Conservation (phyloP, 345 rosid genomes). For the Balakata baccata region DNA sequence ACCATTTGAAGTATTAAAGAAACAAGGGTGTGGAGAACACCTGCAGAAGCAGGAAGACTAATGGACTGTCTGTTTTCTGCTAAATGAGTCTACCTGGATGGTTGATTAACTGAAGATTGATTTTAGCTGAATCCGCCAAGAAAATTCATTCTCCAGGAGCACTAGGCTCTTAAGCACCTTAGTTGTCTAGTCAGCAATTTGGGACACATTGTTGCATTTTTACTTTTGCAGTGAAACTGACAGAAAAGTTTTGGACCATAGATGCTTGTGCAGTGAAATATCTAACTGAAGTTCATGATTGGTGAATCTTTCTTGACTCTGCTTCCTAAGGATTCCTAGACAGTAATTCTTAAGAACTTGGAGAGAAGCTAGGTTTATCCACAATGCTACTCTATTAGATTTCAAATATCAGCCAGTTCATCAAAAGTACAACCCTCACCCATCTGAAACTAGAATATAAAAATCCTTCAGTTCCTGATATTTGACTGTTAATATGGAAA, state of each 20-base stretch:
- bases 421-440: neutral
- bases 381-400: neutral
- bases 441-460: neutral
- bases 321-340: neutral
- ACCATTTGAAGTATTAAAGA: neutral
- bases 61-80: neutral
- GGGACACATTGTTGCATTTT: neutral
- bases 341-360: neutral
- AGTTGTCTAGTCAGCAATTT: neutral
- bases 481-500: neutral
- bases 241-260: neutral
- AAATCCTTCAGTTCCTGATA: neutral
- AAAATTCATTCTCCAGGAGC: neutral
- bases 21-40: neutral
- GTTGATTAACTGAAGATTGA: neutral
- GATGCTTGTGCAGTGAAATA: neutral
- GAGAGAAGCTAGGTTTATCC: neutral
- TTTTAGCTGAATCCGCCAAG: neutral
- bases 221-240: neutral
- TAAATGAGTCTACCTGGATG: neutral
- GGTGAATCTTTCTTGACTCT: neutral
- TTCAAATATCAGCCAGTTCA: neutral
- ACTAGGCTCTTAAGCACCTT: neutral
- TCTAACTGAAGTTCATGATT: neutral
- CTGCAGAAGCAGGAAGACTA: neutral